Evolutionary conservation across 2,329 filamentous ascomycete species (phyloP).

Genomic region (Ambrosiella xylebori): DNA sequence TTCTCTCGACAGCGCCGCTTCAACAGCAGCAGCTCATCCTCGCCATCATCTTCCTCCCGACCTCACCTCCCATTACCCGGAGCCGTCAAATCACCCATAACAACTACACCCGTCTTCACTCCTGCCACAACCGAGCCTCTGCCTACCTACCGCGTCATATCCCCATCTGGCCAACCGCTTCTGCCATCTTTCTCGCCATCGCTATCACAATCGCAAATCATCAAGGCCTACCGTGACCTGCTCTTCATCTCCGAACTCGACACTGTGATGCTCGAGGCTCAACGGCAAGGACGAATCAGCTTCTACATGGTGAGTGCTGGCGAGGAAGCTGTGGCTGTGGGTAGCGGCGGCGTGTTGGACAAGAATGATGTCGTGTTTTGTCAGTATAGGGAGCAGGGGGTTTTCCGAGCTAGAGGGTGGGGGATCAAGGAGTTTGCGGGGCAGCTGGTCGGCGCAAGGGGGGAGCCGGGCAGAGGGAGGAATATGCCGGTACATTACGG

Average conservation of each 20-base stretch:
- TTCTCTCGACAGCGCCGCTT: no score
- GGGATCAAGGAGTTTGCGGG: conserved; percentile 82
- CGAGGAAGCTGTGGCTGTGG: conserved; percentile 86
- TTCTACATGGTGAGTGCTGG: conserved; percentile 97
- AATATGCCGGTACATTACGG: conserved; percentile 99
- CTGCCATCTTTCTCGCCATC: conserved; percentile 54
- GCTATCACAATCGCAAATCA: conserved; percentile 44
- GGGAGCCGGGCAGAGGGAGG: conserved; percentile 63
- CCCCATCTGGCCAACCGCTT: conserved; percentile 71
- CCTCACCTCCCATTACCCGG: conserved; percentile 62
- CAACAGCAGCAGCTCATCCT: conserved; percentile 20
- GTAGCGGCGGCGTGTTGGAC: conserved; percentile 67
- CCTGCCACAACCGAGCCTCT: conserved; percentile 59
- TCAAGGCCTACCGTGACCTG: conserved; percentile 49
- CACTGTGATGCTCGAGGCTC: conserved; percentile 92
- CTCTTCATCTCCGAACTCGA: conserved; percentile 70
- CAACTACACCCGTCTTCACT: conserved; percentile 59
- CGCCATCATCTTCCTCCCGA: conserved; percentile 18
- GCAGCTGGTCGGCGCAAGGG: conserved; percentile 75
- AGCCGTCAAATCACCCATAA: conserved; percentile 90
- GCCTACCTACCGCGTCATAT: conserved; percentile 79
- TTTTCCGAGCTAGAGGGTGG: conserved; percentile 80
- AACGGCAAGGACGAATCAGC: conserved; percentile 78
- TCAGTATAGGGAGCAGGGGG: conserved; percentile 86
- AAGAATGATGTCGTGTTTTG: conserved; percentile 80